Percentiles rank a stretch among this genome's conserved stretches.
These are phyloP conservation scores for Taiozyma sp. DNA, from an alignment of 1,139 yeast genomes.

Conservation along the genomic window DNA sequence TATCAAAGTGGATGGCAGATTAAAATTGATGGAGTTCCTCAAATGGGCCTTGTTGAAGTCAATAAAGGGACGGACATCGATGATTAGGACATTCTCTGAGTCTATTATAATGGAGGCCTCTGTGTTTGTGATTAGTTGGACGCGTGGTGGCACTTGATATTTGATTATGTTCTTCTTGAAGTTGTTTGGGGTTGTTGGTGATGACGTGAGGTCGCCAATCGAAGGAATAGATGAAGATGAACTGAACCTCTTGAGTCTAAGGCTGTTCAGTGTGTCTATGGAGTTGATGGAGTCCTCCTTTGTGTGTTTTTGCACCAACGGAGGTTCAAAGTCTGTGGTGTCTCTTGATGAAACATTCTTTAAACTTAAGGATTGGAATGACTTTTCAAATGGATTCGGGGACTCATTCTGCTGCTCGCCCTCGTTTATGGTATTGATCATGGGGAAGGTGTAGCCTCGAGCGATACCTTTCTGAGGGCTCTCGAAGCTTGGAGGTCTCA, in stretches of 20 bases:
- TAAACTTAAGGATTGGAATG: constrained; percentile 3
- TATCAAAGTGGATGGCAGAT: constrained; percentile 72
- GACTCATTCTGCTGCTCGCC: constrained; percentile 1
- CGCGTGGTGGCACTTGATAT: constrained; percentile 10
- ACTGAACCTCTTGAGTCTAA: constrained; percentile 15
- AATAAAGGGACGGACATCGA: constrained; percentile 70
- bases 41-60: constrained; percentile 52
- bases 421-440: constrained; percentile 7
- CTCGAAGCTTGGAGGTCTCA: background rate
- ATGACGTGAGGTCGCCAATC: background rate
- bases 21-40: constrained; percentile 55
- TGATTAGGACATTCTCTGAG: constrained; percentile 29
- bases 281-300: constrained; percentile 18
- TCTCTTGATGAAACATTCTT: constrained; percentile 11
- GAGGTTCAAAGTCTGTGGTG: constrained; percentile 8
- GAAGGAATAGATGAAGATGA: constrained; percentile 11
- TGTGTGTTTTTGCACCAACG: constrained; percentile 8
- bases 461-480: background rate
- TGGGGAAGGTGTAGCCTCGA: constrained; percentile 4
- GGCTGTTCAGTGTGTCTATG: constrained; percentile 13
- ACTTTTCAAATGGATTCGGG: constrained; percentile 6
- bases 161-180: constrained; percentile 6
- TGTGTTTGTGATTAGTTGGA: constrained; percentile 6
- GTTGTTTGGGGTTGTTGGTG: constrained; percentile 2
- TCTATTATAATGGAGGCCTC: constrained; percentile 5